Conservation (phyloP, 768 basidiomycete genomes). For the Suillus tomentosus region DNA sequence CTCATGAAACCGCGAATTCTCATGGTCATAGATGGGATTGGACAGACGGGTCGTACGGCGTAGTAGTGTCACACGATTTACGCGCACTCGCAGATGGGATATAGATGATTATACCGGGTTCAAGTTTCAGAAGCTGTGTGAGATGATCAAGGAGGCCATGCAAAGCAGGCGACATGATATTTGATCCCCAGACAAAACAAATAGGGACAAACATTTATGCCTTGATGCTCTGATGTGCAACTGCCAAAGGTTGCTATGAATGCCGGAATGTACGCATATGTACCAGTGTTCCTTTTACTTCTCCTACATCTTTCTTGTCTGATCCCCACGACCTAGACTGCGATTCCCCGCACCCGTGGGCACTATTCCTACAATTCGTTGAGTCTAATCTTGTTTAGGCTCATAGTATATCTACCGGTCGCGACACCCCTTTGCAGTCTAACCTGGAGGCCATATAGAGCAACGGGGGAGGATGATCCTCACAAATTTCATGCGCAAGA, state of each 20-base stretch:
- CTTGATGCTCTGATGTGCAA: slow-evolving; percentile 23
- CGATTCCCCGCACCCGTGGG: neutral
- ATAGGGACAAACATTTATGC: slow-evolving; percentile 16
- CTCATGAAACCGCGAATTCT: neutral
- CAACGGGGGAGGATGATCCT: slow-evolving; percentile 20
- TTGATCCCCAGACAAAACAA: slow-evolving; percentile 11
- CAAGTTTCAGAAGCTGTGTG: slow-evolving; percentile 7
- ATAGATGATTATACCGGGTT: too few species aligned
- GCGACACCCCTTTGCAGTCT: neutral
- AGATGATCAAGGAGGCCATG: slow-evolving; percentile 10
- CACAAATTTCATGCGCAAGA: slow-evolving; percentile 32
- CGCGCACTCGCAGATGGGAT: neutral
- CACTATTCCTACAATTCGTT: too few species aligned
- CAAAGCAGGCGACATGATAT: neutral
- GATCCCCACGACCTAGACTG: neutral
- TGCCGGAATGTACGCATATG: slow-evolving; percentile 18
- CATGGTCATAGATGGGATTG: slow-evolving; percentile 1
- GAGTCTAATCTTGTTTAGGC: neutral
- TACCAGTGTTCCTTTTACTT: slow-evolving; percentile 7
- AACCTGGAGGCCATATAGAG: slow-evolving; percentile 5
- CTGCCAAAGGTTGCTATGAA: slow-evolving; percentile 20
- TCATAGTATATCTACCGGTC: neutral
- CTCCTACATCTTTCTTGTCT: slow-evolving; percentile 2
- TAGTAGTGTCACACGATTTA: neutral
- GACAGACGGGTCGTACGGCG: neutral